phyloP scores from a whole-genome alignment of 2,329 filamentous ascomycete genomes.

The Teratosphaeria epicoccoides region DNA sequence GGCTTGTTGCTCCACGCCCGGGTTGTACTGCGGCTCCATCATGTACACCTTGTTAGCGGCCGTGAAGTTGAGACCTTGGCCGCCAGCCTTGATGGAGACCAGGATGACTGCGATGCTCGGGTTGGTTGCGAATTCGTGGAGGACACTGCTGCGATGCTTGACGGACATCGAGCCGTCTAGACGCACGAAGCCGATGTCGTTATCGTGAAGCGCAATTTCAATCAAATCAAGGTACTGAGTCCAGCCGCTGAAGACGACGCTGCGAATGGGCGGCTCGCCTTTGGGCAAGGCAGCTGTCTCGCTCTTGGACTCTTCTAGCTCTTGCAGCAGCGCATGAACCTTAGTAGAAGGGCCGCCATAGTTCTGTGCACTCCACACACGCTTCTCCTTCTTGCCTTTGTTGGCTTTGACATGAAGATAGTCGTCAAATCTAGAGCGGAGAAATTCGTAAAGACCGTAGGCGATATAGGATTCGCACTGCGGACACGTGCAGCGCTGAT shows the following conservation, averaged over 20 bases:
- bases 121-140: slow-evolving; percentile 69
- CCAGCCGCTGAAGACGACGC: slow-evolving; percentile 94
- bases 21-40: slow-evolving; percentile 98
- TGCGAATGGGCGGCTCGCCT: slow-evolving; percentile 59
- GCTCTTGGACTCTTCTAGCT: slow-evolving; percentile 54
- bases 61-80: slow-evolving; percentile 83
- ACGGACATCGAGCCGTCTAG: slow-evolving; percentile 86
- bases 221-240: slow-evolving; percentile 91
- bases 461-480: slow-evolving; percentile 56
- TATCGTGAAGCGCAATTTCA: slow-evolving; percentile 61
- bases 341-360: slow-evolving; percentile 89
- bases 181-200: slow-evolving; percentile 60
- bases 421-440: slow-evolving; percentile 42
- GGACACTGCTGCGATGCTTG: slow-evolving; percentile 58
- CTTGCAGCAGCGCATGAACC: slow-evolving; percentile 68
- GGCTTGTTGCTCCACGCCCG: slow-evolving; percentile 86
- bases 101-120: slow-evolving; percentile 65
- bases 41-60: slow-evolving; percentile 79
- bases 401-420: slow-evolving; percentile 45
- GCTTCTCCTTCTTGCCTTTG: slow-evolving; percentile 44
- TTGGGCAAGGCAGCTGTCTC: slow-evolving; percentile 51
- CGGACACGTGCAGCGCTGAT: slow-evolving; percentile 50
- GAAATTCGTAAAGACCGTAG: slow-evolving; percentile 57
- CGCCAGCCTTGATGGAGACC: slow-evolving; percentile 85
- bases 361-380: slow-evolving; percentile 41